Evolutionary conservation across 2,329 filamentous ascomycete genomes (phyloP).

Genomic region (Aspergillus fumigatiaffinis): DNA sequence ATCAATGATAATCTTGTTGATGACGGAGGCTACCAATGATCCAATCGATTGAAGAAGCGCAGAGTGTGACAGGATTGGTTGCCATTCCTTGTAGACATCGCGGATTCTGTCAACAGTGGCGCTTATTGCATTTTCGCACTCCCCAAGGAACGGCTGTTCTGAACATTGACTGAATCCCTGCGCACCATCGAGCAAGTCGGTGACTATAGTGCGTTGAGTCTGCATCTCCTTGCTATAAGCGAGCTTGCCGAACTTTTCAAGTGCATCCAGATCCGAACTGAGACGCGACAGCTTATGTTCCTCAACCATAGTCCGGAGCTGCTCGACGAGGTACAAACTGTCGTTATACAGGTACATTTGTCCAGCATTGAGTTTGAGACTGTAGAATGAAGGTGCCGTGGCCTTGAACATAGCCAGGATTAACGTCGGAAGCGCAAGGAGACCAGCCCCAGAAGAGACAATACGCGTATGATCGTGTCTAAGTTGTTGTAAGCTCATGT

Average conservation of each 20-base stretch:
- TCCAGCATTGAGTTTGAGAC: slow-evolving; percentile 44
- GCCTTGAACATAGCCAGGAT: slow-evolving; percentile 50
- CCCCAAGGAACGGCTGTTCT: slow-evolving; percentile 53
- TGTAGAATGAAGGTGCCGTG: slow-evolving; percentile 45
- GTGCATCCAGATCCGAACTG: slow-evolving; percentile 51
- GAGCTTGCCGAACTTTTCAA: slow-evolving; percentile 57
- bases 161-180: slow-evolving; percentile 61
- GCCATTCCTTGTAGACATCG: slow-evolving; percentile 55
- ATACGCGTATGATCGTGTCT: slow-evolving; percentile 35
- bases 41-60: slow-evolving; percentile 61
- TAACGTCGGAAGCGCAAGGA: slow-evolving; percentile 45
- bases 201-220: slow-evolving; percentile 58
- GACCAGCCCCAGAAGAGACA: slow-evolving; percentile 39
- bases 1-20: slow-evolving; percentile 58
- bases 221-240: slow-evolving; percentile 64
- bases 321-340: slow-evolving; percentile 54
- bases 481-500: slow-evolving; percentile 17
- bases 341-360: slow-evolving; percentile 66
- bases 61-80: slow-evolving; percentile 55
- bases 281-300: slow-evolving; percentile 48
- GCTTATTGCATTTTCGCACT: slow-evolving; percentile 58
- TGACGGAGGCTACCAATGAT: slow-evolving; percentile 54
- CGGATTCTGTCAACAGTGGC: slow-evolving; percentile 56
- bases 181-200: slow-evolving; percentile 59
- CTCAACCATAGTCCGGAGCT: slow-evolving; percentile 48